phyloP scores from a whole-genome alignment of 345 rosid species.

The Hibiscus syriacus region DNA sequence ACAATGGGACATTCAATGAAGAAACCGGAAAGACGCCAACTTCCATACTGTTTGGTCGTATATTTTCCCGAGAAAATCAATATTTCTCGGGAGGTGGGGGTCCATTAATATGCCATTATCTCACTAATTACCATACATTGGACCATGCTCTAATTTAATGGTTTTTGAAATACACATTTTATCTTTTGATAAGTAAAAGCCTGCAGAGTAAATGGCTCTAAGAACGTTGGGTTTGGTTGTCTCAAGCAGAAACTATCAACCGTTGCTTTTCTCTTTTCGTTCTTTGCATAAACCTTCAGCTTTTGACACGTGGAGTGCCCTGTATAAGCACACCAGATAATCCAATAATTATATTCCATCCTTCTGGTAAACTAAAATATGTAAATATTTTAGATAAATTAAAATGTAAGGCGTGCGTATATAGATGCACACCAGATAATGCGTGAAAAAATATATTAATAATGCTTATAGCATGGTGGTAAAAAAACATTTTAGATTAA shows the following conservation, averaged over 20 bases:
- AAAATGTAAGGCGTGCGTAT: not conserved
- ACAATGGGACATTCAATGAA: not conserved
- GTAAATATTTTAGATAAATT: too few relatives aligned
- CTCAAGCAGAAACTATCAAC: not conserved
- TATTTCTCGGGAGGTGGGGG: constrained; percentile 21
- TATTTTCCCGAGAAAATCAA: constrained; percentile 1
- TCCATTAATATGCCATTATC: constrained; percentile 12
- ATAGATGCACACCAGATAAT: too few relatives aligned
- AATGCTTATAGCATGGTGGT: too few relatives aligned
- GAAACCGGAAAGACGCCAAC: not conserved
- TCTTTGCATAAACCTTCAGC: not conserved
- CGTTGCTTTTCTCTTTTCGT: not conserved
- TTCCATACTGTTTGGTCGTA: not conserved
- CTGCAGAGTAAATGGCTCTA: constrained; percentile 19
- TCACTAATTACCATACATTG: constrained; percentile 17
- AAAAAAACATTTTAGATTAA: not conserved
- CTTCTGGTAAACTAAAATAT: not conserved
- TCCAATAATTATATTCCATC: not conserved
- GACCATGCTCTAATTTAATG: not conserved
- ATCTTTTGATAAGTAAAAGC: constrained; percentile 19
- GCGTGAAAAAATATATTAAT: too few relatives aligned
- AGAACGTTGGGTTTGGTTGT: constrained; percentile 17
- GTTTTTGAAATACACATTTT: not conserved
- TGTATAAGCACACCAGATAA: too few relatives aligned
- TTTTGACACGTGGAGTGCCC: not conserved